Evolutionary conservation across 2,329 filamentous ascomycete species (phyloP).

Genomic region (Fusarium protoensiforme): DNA sequence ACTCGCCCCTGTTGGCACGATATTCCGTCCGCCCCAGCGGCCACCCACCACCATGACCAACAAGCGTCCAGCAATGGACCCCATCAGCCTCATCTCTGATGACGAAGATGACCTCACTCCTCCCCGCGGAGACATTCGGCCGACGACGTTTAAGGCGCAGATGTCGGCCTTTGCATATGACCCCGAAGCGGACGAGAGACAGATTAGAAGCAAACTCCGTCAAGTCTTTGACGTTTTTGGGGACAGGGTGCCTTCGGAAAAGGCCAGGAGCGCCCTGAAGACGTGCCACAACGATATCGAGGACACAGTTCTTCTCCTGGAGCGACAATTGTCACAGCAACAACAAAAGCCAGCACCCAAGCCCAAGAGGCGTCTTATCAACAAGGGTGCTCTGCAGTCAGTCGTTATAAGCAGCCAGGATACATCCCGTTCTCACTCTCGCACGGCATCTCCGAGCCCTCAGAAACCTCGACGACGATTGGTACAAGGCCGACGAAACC

Average conservation of each 20-base stretch:
- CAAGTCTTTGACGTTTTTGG: conserved; percentile 53
- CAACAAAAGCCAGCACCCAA: conserved; percentile 15
- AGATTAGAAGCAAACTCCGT: conserved; percentile 49
- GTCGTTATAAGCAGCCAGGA: conserved; percentile 19
- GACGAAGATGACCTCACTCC: conserved; percentile 60
- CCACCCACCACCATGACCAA: conserved; percentile 37
- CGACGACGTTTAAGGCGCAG: conserved; percentile 64
- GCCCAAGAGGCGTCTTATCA: conserved; percentile 46
- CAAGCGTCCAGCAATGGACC: conserved; percentile 52
- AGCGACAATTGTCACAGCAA: conserved; percentile 19
- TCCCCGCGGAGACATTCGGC: conserved; percentile 70
- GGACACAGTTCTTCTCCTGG: conserved; percentile 49
- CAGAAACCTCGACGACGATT: conserved; percentile 48
- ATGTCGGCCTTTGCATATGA: conserved; percentile 59
- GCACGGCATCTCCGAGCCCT: conserved; percentile 42
- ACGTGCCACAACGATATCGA: conserved; percentile 49
- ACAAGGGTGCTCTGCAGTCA: conserved; percentile 44
- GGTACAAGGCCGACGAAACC: conserved; percentile 50
- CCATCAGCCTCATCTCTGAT: conserved; percentile 62
- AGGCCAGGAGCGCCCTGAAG: conserved; percentile 48
- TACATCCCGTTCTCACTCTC: conserved; percentile 29
- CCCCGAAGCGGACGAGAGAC: conserved; percentile 53
- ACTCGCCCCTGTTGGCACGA: conserved; percentile 82
- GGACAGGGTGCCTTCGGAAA: conserved; percentile 43
- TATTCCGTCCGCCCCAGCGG: conserved; percentile 66